A percentile compares a stretch with the other conserved stretches of the same genome.
Evolutionary conservation across 352 stramenopile species (phyloP).

Genomic region (Pythium dissotocum): DNA sequence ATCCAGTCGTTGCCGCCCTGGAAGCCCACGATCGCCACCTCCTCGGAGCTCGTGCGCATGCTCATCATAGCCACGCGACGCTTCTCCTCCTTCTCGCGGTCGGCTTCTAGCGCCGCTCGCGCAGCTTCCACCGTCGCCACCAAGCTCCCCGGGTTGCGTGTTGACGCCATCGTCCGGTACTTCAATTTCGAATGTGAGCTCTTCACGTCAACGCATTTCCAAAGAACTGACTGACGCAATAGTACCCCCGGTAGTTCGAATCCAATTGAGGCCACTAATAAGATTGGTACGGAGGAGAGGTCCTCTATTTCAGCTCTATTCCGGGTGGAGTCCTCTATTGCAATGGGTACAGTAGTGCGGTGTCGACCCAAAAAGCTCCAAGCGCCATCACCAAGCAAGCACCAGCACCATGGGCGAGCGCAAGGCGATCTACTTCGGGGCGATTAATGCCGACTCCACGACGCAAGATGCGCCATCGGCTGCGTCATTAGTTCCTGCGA

Average conservation of each 20-base stretch:
- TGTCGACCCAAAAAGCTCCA: not conserved
- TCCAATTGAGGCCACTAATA: not conserved
- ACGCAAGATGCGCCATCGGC: constrained; percentile 1
- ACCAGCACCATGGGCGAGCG: constrained; percentile 56
- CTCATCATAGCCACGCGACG: constrained; percentile 16
- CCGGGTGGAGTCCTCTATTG: constrained; percentile 12
- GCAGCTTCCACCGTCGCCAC: constrained; percentile 7
- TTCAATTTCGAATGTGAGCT: constrained; percentile 7
- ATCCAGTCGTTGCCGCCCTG: constrained; percentile 63
- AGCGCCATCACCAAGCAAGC: constrained; percentile 8
- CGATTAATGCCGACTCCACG: constrained; percentile 41
- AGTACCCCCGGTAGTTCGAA: not conserved
- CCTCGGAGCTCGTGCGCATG: constrained; percentile 20
- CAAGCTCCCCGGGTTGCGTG: not conserved
- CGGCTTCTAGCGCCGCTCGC: constrained; percentile 24
- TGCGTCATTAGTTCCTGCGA: constrained; percentile 46
- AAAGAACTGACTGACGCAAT: not conserved
- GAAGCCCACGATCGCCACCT: constrained; percentile 36
- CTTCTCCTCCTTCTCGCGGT: constrained; percentile 26
- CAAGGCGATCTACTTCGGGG: constrained; percentile 83
- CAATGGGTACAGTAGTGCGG: not conserved
- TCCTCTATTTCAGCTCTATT: not conserved
- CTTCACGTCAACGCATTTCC: not conserved
- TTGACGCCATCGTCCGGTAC: constrained; percentile 8
- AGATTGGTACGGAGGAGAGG: not conserved